These are phyloP conservation scores for Kluyveromyces starmeri DNA, from an alignment of 805 yeast genomes.

Conservation along the genomic window DNA sequence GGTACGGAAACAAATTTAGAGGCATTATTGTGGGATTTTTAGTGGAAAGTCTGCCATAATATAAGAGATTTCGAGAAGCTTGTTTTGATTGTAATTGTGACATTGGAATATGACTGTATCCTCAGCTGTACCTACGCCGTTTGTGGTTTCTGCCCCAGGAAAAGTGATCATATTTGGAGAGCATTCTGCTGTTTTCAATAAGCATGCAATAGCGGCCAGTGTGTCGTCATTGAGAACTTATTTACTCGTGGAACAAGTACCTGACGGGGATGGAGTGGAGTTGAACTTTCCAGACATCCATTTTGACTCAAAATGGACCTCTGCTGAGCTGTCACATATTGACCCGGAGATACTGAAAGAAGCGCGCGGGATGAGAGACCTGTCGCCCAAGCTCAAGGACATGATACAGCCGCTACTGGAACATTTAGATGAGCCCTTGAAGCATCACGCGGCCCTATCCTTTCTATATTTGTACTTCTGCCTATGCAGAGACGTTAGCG, in stretches of 20 bases:
- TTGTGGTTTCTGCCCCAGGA: conserved; percentile 89
- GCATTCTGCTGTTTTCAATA: conserved; percentile 89
- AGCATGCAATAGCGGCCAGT: conserved; percentile 95
- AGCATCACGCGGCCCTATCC: conserved; percentile 70
- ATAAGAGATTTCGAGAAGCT: no score
- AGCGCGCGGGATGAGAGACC: conserved; percentile 39
- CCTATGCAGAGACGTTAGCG: conserved; percentile 43
- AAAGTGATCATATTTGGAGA: conserved; percentile 94
- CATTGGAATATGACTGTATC: neutral
- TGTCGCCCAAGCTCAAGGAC: conserved; percentile 50
- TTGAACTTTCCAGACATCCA: conserved; percentile 81
- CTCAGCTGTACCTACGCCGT: conserved; percentile 32
- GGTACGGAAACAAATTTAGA: no score
- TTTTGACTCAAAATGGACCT: conserved; percentile 55
- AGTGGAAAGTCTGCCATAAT: no score
- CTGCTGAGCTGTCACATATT: conserved; percentile 11
- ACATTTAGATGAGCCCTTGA: conserved; percentile 45
- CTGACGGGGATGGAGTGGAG: conserved; percentile 36
- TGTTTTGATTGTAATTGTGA: no score
- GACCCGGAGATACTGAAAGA: conserved; percentile 7
- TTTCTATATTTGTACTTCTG: conserved; percentile 70
- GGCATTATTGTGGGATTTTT: no score
- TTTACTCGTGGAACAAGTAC: conserved; percentile 45
- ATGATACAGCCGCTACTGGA: conserved; percentile 38
- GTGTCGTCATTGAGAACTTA: conserved; percentile 72